Evolutionary conservation across 2,329 filamentous ascomycete species (phyloP), one percentile per base, ranked within the genome.

Genomic region (Cercospora brassicicola): DNA sequence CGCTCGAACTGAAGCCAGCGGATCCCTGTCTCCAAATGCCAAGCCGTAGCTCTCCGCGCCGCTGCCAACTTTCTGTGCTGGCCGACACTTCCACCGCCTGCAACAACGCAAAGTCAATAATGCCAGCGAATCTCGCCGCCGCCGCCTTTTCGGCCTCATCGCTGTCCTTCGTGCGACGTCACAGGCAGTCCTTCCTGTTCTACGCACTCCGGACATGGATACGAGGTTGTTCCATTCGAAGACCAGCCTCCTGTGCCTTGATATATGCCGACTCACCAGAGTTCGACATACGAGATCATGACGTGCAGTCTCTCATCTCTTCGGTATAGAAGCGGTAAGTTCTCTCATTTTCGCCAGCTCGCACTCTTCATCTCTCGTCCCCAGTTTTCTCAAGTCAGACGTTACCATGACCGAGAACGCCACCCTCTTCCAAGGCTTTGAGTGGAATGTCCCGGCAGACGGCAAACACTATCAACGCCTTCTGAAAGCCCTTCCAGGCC

Each of bases 391-490:
- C n/a, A 33, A 7, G 33, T n/a, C 15, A 31, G 28, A 51, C 31
- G 13, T 57, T 30, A 64, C 33, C 10, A 72, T 72, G 70, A 69
- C 73, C 2, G 73, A 75, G n/a, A 77, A 77, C 65, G 71, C 72
- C 45, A 86, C 87, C 62, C 86, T 91, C 79, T 84, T 91, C 67
- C 88, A 91, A 77, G 88, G 82, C 10, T 91, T 90, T 74, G 90
- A 91, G 78, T 91, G 89, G 89, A 88, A 91, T 73, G 82, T 87
- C 5, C 89, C 89, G 2, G 83, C 84, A 18, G 88, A 91, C 71
- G 81, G 86, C 45, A 82, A 82, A 59, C 89, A 91, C 78, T 91
- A 87, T 85, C 79, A 82, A 39, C 85, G 88, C 8, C 83, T 91
- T 1, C 78, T 80, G 13, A 79, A 81, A 18, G 82, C 82, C 6